Percentiles rank a stretch among this genome's conserved stretches.
Evolutionary conservation across 2,329 filamentous ascomycete genomes (phyloP).

Genomic region (Arthrobotrys pseudoclavata): DNA sequence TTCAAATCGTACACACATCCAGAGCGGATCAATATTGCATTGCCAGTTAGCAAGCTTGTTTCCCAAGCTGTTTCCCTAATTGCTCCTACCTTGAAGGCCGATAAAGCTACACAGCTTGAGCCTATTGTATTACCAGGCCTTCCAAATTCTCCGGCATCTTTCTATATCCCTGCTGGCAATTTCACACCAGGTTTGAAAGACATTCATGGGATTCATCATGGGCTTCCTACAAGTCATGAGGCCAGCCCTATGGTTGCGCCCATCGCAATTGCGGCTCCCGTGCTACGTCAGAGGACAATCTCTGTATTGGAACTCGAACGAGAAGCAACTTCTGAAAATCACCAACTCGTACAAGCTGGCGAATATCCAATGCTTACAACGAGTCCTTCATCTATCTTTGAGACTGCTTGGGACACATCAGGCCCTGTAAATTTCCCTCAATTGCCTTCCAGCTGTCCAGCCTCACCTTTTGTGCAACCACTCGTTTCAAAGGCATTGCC

Average conservation of each 20-base stretch:
- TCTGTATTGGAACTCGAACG: constrained; percentile 4
- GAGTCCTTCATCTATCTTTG: constrained; percentile 25
- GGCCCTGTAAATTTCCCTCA: not conserved
- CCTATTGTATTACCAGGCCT: constrained; percentile 6
- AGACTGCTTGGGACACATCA: not conserved
- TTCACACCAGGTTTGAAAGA: not conserved
- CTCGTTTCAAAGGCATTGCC: not conserved
- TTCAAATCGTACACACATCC: not conserved
- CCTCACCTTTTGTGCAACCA: constrained; percentile 12
- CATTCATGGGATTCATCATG: not conserved
- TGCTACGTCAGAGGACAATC: constrained; percentile 1
- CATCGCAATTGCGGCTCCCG: not conserved
- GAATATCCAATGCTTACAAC: constrained; percentile 39
- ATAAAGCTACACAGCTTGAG: not conserved
- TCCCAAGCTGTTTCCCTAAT: not conserved
- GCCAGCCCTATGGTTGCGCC: constrained; percentile 17
- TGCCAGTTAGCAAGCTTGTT: constrained; percentile 10
- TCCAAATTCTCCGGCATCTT: constrained; percentile 29
- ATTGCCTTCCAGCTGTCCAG: constrained; percentile 23
- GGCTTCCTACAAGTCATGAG: constrained; percentile 20
- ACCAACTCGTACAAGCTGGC: not conserved
- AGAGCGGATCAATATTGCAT: not conserved
- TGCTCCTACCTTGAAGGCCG: not conserved
- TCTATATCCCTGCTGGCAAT: not conserved
- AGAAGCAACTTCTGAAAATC: not conserved